Conservation (phyloP, 495 filamentous ascomycete genomes). For the Lophium mytilinum region DNA sequence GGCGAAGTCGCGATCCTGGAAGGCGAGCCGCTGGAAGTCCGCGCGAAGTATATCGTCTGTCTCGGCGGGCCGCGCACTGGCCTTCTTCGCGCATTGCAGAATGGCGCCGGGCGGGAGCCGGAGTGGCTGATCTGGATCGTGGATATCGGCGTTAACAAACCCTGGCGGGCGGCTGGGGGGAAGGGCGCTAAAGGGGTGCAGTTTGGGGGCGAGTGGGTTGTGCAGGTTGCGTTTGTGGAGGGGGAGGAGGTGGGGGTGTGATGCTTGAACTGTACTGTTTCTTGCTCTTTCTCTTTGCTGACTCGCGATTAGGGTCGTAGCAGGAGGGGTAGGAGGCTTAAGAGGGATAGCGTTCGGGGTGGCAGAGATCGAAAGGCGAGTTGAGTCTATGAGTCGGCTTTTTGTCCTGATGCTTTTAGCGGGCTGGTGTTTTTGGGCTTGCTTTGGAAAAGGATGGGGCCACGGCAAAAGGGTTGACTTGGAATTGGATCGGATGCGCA, state of each 20-base stretch:
- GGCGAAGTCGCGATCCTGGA: conserved; percentile 56
- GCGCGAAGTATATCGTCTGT: conserved; percentile 67
- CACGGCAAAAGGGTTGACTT: no score
- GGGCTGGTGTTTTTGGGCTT: no score
- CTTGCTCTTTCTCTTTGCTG: no score
- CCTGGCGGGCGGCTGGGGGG: conserved; percentile 81
- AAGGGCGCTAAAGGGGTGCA: conserved; percentile 70
- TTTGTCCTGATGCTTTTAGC: no score
- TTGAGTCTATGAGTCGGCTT: no score
- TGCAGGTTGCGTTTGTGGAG: conserved; percentile 45
- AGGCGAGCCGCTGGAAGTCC: conserved; percentile 62
- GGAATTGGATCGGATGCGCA: no score
- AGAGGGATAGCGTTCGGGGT: no score
- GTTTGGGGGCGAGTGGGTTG: conserved; percentile 79
- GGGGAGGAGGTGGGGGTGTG: conserved; percentile 4
- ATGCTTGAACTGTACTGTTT: neutral
- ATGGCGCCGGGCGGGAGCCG: conserved; percentile 49
- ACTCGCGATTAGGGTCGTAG: no score
- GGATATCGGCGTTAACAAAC: conserved; percentile 77
- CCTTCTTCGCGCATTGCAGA: conserved; percentile 60
- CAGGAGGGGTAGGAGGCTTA: no score
- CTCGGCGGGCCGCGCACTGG: conserved; percentile 81
- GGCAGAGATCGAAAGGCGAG: no score
- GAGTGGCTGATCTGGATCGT: conserved; percentile 71
- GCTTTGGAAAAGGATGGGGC: no score